Conservation (phyloP, 345 rosid genomes). For the Physaria fendleri region DNA sequence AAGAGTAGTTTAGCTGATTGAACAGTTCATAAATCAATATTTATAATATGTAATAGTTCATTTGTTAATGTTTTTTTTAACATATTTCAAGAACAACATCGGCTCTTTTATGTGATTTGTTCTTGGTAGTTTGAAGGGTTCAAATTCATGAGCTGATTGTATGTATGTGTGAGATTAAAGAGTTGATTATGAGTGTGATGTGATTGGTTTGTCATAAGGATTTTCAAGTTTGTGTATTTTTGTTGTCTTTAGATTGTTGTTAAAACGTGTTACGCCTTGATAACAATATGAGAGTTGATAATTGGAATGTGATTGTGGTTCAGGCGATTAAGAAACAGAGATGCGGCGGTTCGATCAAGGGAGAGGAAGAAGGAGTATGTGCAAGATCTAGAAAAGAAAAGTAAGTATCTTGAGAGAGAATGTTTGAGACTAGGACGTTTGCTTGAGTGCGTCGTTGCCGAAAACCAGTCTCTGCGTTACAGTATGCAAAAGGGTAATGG, state of each 20-base stretch:
- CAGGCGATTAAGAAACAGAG: conserved; percentile 86
- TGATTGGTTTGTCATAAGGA: neutral
- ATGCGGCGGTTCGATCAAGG: conserved; percentile 79
- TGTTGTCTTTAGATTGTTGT: neutral
- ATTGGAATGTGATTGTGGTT: neutral
- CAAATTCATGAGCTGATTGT: neutral
- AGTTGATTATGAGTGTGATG: neutral
- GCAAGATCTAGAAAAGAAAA: conserved; percentile 73
- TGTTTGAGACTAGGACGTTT: conserved; percentile 68
- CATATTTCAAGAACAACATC: too few relatives aligned
- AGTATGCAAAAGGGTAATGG: conserved; percentile 43
- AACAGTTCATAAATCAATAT: neutral
- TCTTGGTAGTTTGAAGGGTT: neutral
- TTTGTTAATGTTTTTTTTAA: too few relatives aligned
- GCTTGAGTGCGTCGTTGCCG: conserved; percentile 68
- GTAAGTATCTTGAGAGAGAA: conserved; percentile 72
- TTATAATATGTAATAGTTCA: too few relatives aligned
- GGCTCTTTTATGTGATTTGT: too few relatives aligned
- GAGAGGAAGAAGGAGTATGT: conserved; percentile 82
- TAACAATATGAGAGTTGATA: neutral
- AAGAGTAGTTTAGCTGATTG: neutral
- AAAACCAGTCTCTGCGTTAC: conserved; percentile 70
- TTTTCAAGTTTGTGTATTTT: neutral
- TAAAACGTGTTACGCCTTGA: neutral
- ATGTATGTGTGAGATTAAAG: neutral